A percentile compares a stretch with the other conserved stretches of the same genome.
phyloP scores from a whole-genome alignment of 306 rosid species.

The Cucurbita maxima region DNA sequence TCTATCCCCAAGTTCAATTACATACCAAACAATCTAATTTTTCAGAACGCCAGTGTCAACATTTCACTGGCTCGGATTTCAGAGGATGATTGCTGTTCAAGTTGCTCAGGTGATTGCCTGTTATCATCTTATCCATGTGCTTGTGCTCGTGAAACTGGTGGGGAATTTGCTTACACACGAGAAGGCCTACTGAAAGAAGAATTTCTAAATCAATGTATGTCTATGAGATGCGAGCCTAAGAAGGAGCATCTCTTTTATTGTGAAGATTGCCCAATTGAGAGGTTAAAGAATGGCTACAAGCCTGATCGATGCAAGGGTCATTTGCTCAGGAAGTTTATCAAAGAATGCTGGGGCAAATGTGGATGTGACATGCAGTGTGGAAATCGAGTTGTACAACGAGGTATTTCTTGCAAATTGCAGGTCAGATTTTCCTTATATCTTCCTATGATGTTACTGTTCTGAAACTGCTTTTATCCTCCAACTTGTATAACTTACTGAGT shows the following conservation, averaged over 20 bases:
- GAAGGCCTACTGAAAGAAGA: slow-evolving; percentile 57
- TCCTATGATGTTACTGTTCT: background rate
- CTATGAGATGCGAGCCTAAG: slow-evolving; percentile 35
- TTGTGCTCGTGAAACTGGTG: slow-evolving; percentile 88
- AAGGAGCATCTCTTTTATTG: slow-evolving; percentile 39
- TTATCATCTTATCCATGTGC: slow-evolving; percentile 59
- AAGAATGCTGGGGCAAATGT: slow-evolving; percentile 96
- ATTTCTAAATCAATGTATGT: slow-evolving; percentile 33
- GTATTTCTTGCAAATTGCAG: slow-evolving; percentile 70
- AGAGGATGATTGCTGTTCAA: slow-evolving; percentile 66
- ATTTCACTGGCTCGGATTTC: slow-evolving; percentile 74
- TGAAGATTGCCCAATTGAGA: slow-evolving; percentile 61
- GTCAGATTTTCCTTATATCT: slow-evolving; percentile 26
- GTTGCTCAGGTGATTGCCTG: slow-evolving; percentile 65
- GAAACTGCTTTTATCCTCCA: background rate
- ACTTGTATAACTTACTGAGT: background rate
- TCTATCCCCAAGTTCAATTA: slow-evolving; percentile 58
- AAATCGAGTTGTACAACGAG: slow-evolving; percentile 79
- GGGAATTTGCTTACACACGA: slow-evolving; percentile 72
- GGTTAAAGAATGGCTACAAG: slow-evolving; percentile 28
- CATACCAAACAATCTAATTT: slow-evolving; percentile 46
- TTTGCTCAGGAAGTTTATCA: slow-evolving; percentile 52
- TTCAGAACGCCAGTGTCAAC: slow-evolving; percentile 56
- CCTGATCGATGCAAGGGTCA: slow-evolving; percentile 76
- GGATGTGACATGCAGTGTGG: slow-evolving; percentile 86